phyloP scores from a whole-genome alignment of 192 early-diverging fungal genomes.

The Coemansia asiatica region DNA sequence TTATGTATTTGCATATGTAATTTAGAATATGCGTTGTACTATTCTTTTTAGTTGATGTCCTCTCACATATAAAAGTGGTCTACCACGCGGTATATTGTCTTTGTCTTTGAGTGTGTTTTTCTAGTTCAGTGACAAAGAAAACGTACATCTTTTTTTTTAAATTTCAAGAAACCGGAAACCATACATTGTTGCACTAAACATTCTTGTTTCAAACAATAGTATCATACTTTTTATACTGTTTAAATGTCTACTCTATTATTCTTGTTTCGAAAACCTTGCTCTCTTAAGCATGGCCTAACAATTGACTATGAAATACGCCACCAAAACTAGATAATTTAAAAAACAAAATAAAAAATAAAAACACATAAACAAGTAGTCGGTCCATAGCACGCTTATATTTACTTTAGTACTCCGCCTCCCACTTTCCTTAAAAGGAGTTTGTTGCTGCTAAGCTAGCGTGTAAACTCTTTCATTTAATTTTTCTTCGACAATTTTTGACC shows the following conservation, averaged over 20 bases:
- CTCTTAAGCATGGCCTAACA: neutral
- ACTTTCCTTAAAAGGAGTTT: neutral
- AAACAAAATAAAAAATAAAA: neutral
- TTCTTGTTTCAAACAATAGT: neutral
- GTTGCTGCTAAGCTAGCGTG: neutral
- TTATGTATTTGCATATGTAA: too few relatives aligned
- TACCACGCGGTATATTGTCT: neutral
- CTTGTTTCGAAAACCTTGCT: neutral
- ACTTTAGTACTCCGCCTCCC: neutral
- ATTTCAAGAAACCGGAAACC: neutral
- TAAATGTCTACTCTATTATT: neutral
- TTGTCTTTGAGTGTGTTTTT: neutral
- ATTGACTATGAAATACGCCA: neutral
- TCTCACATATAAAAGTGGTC: neutral
- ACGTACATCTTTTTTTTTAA: neutral
- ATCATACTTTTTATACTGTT: neutral
- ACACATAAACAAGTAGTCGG: neutral
- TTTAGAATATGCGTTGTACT: too few relatives aligned
- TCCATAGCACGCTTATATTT: neutral
- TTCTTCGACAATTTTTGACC: conserved; percentile 4
- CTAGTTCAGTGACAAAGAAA: neutral
- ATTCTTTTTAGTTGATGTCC: too few relatives aligned
- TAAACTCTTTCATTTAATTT: neutral
- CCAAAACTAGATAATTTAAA: neutral
- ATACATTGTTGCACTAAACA: neutral